Evolutionary conservation across 2,329 filamentous ascomycete genomes (phyloP), one percentile per base, ranked within the genome.

Genomic region (Neonectria hederae): DNA sequence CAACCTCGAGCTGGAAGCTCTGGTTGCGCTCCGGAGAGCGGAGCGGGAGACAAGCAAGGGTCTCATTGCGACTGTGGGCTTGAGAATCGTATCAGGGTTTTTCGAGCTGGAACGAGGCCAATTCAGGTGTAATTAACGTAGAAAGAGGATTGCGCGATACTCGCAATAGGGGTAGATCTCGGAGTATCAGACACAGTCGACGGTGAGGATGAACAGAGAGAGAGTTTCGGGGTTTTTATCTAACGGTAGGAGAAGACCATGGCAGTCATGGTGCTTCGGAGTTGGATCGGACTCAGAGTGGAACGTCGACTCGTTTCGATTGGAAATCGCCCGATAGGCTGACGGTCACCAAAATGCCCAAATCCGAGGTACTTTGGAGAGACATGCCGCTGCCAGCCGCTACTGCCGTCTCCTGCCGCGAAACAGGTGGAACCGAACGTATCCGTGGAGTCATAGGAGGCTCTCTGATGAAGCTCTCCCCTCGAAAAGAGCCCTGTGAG

Each of bases 1-100:
- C 58, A 74, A 63, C 71, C 83, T 81, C 42, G 77, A 76, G 71
- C 83, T 80, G 28, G 78, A 76, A 46, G 79, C 75, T 65, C 75
- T 72, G 26, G 71, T 66, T 40, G 74, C 71, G 70, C 76, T 74
- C 72, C 76, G 71, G 54, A 80, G 72, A 70, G 76, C 76, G 69
- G 72, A 71, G 68, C 75, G 74, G 52, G 73, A 69, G 32, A 75
- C 65, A 45, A 75, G 63, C 62, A 74, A 65, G 38, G 78, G 73
- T 59, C 77, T 73, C 76, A 80, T 78, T 54, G 67, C 67, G 54
- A 58, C 17, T 28, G 28, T 54, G 63, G 28, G 65, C 40, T 63
- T 24, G 28, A 21, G 49, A 51, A 17, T 63, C 19, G 55, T 45
- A 32, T 54, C 24, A 42, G 35, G 35, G 19, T 51, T 49, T 52